Conservation (phyloP, 441 rosid genomes). For the Populus hybrid region DNA sequence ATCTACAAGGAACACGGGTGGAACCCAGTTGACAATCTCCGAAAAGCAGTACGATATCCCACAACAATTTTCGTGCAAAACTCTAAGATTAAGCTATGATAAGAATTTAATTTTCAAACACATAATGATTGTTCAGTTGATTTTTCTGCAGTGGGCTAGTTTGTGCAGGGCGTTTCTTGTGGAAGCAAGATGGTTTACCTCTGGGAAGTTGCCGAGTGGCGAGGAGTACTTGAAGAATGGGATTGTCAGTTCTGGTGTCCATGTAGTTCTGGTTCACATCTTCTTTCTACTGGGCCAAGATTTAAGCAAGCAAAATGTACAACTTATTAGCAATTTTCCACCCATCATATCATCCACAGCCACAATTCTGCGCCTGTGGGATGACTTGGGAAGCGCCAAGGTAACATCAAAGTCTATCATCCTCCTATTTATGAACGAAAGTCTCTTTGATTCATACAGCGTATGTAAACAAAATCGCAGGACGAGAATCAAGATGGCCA, state of each 20-base stretch:
- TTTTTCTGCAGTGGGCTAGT: conserved; percentile 41
- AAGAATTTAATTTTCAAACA: neutral
- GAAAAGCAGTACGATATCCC: conserved; percentile 28
- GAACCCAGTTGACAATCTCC: conserved; percentile 36
- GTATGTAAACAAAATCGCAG: conserved; percentile 7
- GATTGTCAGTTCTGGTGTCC: too few relatives aligned
- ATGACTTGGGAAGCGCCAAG: conserved; percentile 60
- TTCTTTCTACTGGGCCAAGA: too few relatives aligned
- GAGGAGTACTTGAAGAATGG: conserved; percentile 54
- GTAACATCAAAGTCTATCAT: conserved; percentile 13
- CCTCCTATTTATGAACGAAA: neutral
- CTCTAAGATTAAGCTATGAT: neutral
- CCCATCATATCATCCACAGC: conserved; percentile 39
- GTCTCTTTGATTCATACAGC: neutral
- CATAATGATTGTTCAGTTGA: neutral
- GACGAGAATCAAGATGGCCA: conserved; percentile 43
- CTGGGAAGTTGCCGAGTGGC: conserved; percentile 28
- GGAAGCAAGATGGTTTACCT: conserved; percentile 49
- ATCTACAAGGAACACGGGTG: conserved; percentile 32
- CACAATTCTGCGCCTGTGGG: conserved; percentile 62
- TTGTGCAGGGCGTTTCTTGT: conserved; percentile 49
- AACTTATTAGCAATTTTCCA: too few relatives aligned
- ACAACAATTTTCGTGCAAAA: neutral
- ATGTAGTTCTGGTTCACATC: too few relatives aligned
- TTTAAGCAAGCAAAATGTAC: too few relatives aligned